A percentile compares a stretch with the other conserved stretches of the same genome.
These are phyloP conservation scores for Talaromyces funiculosus DNA, from an alignment of 2,329 filamentous ascomycete species.

Conservation along the genomic window DNA sequence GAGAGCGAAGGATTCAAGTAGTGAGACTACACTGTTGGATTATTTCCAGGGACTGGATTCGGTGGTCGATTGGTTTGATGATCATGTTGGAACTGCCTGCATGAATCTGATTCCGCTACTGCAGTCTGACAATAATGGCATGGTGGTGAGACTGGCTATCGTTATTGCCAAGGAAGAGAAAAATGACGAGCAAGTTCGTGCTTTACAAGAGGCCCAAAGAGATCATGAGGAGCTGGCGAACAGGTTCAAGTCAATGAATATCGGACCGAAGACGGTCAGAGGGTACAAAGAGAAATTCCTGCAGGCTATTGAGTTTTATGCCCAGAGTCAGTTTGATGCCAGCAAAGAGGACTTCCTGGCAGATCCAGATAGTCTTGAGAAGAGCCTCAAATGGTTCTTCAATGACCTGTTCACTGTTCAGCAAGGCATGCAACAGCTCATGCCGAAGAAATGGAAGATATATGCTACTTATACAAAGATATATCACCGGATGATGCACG, in stretches of 20 bases:
- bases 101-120: constrained; percentile 86
- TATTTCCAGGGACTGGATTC: constrained; percentile 84
- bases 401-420: constrained; percentile 95
- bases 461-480: constrained; percentile 83
- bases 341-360: constrained; percentile 70
- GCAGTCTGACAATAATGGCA: constrained; percentile 75
- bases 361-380: constrained; percentile 76
- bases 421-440: constrained; percentile 81
- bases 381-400: constrained; percentile 92
- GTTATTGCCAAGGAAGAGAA: constrained; percentile 95
- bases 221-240: constrained; percentile 93
- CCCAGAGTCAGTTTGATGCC: constrained; percentile 67
- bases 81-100: constrained; percentile 82
- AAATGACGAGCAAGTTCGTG: constrained; percentile 85
- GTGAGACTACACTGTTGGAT: constrained; percentile 79
- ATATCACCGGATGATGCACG: constrained; percentile 93
- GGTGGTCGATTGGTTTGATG: constrained; percentile 90
- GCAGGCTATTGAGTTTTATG: constrained; percentile 67
- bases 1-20: constrained; percentile 63
- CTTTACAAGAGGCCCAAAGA: constrained; percentile 87
- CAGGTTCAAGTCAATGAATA: constrained; percentile 90
- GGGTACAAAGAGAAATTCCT: constrained; percentile 97
- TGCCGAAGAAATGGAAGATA: constrained; percentile 97
- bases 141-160: constrained; percentile 86
- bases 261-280: constrained; percentile 82